Base-by-base conservation (phyloP, 148 eudicot species). In the Nepenthes gracilis region DNA sequence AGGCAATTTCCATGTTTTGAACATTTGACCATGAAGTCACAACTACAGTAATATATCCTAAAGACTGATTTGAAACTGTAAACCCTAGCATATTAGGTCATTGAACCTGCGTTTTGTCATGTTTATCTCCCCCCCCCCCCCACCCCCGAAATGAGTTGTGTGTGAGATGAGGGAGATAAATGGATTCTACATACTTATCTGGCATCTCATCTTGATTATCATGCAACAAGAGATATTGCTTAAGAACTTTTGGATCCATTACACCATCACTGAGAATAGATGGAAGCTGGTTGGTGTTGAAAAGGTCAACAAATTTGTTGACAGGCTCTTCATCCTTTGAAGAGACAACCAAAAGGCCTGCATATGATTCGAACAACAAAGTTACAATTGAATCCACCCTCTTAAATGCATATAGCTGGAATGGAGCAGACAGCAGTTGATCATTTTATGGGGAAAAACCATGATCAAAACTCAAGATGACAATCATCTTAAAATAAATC, bases 161-260 rank as follows among this genome's bases (percentile, higher is more conserved):
- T 5, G 3, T 45, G 6, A 49, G 3, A 49, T 12, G 13, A 49
- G 53, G 53, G 13, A 49, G 15, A 49, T 3, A 49, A 2, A 2
- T 11, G 11, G 53, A 63, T 50, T 36, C 43, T 47, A 71, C 69
- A 47, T 75, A 88, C 99, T 68, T 81, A 63, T 93, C 95, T 36
- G 75, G 43, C 10, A 78, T 35, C 59, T 83, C 92, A 55, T 93
- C 97, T 73, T 79, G 84, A 73, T 78, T 82, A 74, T 93, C 99
- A 75, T 93, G 99, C 67, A 93, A 69, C 64, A 93, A 59, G 36
- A 89, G 65, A 77, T 69, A 89, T 74, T 89, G 87, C 72, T 89
- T 93, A 40, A 83, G 77, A 79, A 93, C 80, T 70, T 89, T 86
- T 36, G 99, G 99, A 82, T 93, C 99, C 99, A 93, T 93, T 67